These are phyloP conservation scores for Venturiaceae sp. DNA, from an alignment of 2,329 filamentous ascomycete species.

Conservation along the genomic window DNA sequence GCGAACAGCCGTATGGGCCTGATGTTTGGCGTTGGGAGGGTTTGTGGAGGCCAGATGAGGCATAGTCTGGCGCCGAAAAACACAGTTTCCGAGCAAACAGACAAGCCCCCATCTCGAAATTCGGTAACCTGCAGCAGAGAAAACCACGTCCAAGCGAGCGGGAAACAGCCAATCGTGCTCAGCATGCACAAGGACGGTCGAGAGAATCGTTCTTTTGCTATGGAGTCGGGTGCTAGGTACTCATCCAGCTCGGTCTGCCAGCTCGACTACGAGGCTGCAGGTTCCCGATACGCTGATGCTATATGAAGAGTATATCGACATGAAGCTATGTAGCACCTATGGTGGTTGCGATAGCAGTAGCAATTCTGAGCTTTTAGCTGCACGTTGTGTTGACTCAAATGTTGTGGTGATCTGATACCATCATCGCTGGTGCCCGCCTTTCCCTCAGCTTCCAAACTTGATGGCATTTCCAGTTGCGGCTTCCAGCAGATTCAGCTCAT, in stretches of 20 bases:
- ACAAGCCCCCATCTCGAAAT: background rate
- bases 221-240: slow-evolving; percentile 63
- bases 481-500: background rate
- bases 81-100: background rate
- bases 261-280: slow-evolving; percentile 19
- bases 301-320: slow-evolving; percentile 61
- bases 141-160: background rate
- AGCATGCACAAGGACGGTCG: slow-evolving; percentile 3
- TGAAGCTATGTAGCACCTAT: slow-evolving; percentile 47
- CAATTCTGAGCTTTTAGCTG: slow-evolving; percentile 2
- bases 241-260: slow-evolving; percentile 29
- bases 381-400: background rate
- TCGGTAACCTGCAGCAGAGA: background rate
- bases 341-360: slow-evolving; percentile 12
- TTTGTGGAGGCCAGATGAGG: background rate
- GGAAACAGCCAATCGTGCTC: background rate
- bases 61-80: background rate
- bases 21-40: background rate
- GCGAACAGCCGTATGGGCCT: background rate
- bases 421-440: background rate
- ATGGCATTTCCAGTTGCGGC: background rate
- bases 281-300: slow-evolving; percentile 35
- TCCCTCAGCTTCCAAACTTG: background rate
- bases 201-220: slow-evolving; percentile 49
- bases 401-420: slow-evolving; percentile 2